Base-by-base conservation (phyloP, 2,329 filamentous ascomycete genomes). In the Claviceps maximensis region DNA sequence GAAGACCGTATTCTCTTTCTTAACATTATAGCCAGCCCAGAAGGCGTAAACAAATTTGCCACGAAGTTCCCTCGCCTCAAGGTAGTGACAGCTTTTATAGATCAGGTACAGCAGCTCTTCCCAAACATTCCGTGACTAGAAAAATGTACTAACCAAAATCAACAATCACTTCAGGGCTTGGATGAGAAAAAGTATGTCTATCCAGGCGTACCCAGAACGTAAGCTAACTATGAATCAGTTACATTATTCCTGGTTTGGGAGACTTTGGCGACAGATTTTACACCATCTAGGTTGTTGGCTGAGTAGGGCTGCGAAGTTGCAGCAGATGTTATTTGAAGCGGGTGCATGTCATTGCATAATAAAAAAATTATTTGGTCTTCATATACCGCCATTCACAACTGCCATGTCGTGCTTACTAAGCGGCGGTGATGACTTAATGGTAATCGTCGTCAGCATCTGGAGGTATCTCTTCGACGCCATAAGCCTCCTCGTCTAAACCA, bases 261-360 rank as follows among this genome's bases (percentile, higher is more conserved):
- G 91, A 97, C 67, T 97, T 97, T 69, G 91, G 91, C 55, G 91
- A 97, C 67, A 79, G 91, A 59, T 97, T 93, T 71, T 97, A 96
- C 69, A 96, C 91, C 53, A 80, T 95, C 69, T 95, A 67, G 70
- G 23, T 27, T 27, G 29, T 23, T 17, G 17, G 12, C n/a, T 48
- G 21, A 23, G 44, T 19, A 45, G 38, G 23, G 51, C 29, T 47
- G 49, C 17, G 36, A 36, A 13, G 29, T 42, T 45, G 51, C 19
- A 36, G 23, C 49, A 38, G 10, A 52, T 41, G 19, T 48, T 49
- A 51, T 25, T n/a, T n/a, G 17, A 38, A 31, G 15, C 53, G 36
- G 50, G 36, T 23, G 29, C 31, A 36, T 36, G 23, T 7, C 23
- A 12, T 13, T 23, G 23, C 38, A 27, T 15, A 41, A 29, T 41